A percentile compares a stretch with the other conserved stretches of the same genome.
These are phyloP conservation scores for Calonectria hawksworthii DNA, from an alignment of 2,329 filamentous ascomycete species.

Conservation along the genomic window DNA sequence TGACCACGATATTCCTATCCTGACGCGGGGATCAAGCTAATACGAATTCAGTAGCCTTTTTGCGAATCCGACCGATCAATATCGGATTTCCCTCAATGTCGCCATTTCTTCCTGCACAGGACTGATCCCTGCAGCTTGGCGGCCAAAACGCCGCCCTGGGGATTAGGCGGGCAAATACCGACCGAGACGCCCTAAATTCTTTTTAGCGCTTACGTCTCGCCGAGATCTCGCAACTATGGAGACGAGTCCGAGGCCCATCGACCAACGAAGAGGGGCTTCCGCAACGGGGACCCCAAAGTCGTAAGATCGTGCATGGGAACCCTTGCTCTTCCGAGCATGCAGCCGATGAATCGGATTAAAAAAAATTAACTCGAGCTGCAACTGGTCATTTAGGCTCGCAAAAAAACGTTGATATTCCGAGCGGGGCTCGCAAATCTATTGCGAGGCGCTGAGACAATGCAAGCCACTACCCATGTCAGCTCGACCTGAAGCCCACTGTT, in stretches of 20 bases:
- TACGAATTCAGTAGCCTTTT: not conserved
- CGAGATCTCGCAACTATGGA: conserved; percentile 4
- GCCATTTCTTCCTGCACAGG: not conserved
- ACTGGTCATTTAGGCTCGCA: not conserved
- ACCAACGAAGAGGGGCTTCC: not conserved
- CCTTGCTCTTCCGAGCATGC: not conserved
- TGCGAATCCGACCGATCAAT: not conserved
- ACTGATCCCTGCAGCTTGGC: not conserved
- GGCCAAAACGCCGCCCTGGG: not conserved
- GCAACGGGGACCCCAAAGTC: too few relatives aligned
- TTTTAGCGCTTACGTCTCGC: not conserved
- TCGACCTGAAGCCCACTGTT: not conserved
- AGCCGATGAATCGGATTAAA: not conserved
- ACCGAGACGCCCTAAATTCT: not conserved
- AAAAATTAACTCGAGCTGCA: not conserved
- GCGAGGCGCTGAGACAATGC: not conserved
- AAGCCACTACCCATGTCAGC: not conserved
- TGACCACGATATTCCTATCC: not conserved
- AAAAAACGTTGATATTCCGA: not conserved
- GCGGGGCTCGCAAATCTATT: not conserved
- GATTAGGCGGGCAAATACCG: not conserved
- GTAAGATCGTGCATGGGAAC: not conserved
- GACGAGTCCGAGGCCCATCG: not conserved
- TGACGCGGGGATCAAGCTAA: not conserved
- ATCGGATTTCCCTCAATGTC: not conserved